Conservation (phyloP, 2,329 filamentous ascomycete species). For the Talaromyces sp. region DNA sequence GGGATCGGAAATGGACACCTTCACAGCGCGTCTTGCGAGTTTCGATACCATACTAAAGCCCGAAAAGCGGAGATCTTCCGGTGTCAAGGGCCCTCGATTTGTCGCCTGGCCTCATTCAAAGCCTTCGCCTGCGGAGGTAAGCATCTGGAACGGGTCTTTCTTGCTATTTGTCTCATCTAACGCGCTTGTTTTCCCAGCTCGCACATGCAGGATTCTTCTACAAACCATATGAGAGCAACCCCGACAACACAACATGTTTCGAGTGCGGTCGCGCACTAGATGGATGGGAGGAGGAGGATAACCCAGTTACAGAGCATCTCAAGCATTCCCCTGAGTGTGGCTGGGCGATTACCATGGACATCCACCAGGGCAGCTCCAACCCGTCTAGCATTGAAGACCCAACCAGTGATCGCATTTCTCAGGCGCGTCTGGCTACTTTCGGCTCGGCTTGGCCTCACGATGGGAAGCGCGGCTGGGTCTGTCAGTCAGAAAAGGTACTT, state of each 20-base stretch:
- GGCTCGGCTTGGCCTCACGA: conserved; percentile 87
- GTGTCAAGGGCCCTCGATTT: conserved; percentile 59
- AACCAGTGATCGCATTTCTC: conserved; percentile 67
- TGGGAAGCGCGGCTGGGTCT: conserved; percentile 81
- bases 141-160: conserved; percentile 20
- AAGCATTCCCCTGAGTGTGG: conserved; percentile 81
- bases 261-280: conserved; percentile 81
- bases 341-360: conserved; percentile 78
- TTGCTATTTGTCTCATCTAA: not conserved
- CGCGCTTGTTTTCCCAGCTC: conserved; percentile 58
- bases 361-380: conserved; percentile 47
- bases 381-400: conserved; percentile 69
- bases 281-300: conserved; percentile 87
- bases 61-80: conserved; percentile 71
- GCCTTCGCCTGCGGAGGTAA: conserved; percentile 67
- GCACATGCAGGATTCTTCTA: conserved; percentile 92
- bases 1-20: conserved; percentile 58
- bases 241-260: conserved; percentile 90
- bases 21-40: conserved; percentile 76
- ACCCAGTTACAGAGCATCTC: conserved; percentile 81
- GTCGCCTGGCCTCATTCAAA: conserved; percentile 77
- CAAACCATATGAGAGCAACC: conserved; percentile 70
- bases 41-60: conserved; percentile 68
- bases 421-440: conserved; percentile 83
- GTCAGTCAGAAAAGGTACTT: conserved; percentile 79